Percentiles rank a stretch among this genome's conserved stretches.
Evolutionary conservation across 306 rosid species (phyloP).

Genomic region (Chamaecrista fasciculata): DNA sequence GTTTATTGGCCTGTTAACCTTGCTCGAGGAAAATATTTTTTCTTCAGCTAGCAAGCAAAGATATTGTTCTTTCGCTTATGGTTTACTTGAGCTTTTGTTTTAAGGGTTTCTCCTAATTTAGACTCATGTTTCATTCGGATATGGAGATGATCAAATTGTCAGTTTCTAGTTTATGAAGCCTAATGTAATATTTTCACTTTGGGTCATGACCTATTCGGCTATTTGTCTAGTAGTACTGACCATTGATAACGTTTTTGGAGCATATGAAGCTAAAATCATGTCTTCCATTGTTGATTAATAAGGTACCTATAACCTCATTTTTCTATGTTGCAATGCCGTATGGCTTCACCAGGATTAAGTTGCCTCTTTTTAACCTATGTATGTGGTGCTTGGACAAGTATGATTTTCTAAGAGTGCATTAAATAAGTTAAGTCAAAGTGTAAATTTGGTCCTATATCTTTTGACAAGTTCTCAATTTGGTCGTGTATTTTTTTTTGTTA

Average conservation of each 20-base stretch:
- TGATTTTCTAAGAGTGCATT: background rate
- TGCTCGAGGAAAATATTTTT: conserved; percentile 1
- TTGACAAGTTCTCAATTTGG: too few species aligned
- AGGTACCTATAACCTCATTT: background rate
- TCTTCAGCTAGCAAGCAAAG: background rate
- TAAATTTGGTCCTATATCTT: too few species aligned
- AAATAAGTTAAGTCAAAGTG: too few species aligned
- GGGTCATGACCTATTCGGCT: conserved; percentile 1
- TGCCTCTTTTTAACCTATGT: conserved; percentile 12
- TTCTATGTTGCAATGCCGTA: conserved; percentile 3
- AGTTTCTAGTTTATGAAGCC: background rate
- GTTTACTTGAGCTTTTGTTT: background rate
- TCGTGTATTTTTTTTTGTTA: too few species aligned
- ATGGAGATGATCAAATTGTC: background rate
- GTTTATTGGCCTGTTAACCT: conserved; percentile 6
- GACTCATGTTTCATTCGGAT: background rate
- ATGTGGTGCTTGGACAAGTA: conserved; percentile 3
- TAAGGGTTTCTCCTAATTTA: background rate
- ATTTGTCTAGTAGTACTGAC: background rate
- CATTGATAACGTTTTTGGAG: background rate
- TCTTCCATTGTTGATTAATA: background rate
- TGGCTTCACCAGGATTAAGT: background rate
- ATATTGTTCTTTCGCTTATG: background rate
- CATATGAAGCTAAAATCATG: conserved; percentile 9
- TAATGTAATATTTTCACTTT: background rate